These are phyloP conservation scores for Fraxinus latifolia DNA, from an alignment of 305 asterid genomes.

Conservation along the genomic window DNA sequence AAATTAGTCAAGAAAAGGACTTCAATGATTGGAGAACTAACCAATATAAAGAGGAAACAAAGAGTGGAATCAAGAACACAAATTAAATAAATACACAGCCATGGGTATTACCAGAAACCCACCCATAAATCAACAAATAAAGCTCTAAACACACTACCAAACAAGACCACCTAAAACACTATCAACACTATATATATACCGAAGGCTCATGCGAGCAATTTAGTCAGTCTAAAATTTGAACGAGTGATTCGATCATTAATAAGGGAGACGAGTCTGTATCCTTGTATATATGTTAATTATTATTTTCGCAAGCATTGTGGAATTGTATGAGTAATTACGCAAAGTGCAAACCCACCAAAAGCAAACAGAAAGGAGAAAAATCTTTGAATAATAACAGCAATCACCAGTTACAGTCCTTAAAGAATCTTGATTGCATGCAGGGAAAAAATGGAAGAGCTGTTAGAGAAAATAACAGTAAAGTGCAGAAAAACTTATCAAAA, in stretches of 20 bases:
- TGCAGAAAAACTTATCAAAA: too few species aligned
- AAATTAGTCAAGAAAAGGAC: constrained; percentile 36
- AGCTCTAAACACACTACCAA: constrained; percentile 2
- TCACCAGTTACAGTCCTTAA: not conserved
- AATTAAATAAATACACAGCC: not conserved
- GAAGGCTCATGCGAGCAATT: not conserved
- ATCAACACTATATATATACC: constrained; percentile 14
- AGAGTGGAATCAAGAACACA: constrained; percentile 17
- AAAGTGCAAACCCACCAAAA: not conserved
- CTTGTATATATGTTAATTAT: not conserved
- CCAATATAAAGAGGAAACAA: constrained; percentile 6
- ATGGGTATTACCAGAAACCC: constrained; percentile 9
- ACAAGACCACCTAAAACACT: constrained; percentile 30
- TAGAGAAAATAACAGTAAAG: too few species aligned
- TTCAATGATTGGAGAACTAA: constrained; percentile 38
- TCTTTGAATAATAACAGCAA: not conserved
- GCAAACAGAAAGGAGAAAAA: not conserved
- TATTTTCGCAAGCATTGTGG: not conserved
- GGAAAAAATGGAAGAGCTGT: not conserved
- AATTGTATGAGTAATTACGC: not conserved
- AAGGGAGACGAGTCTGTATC: not conserved
- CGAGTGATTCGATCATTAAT: not conserved
- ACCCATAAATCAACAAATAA: not conserved
- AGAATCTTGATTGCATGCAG: not conserved
- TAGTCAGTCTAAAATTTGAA: not conserved